A percentile compares a stretch with the other conserved stretches of the same genome.
phyloP scores from a whole-genome alignment of 495 filamentous ascomycete species.

The Daldinia bambusicola region DNA sequence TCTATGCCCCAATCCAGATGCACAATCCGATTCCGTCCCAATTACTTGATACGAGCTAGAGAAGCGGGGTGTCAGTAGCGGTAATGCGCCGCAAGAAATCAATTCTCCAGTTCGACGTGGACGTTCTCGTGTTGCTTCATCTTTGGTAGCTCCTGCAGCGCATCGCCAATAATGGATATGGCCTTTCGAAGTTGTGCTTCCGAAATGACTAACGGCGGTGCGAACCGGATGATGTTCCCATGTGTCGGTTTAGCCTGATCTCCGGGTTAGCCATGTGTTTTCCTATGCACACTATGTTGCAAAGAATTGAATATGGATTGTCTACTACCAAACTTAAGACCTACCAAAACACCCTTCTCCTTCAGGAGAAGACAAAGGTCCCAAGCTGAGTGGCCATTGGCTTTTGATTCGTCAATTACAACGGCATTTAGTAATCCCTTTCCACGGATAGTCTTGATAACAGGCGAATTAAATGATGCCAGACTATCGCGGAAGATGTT shows the following conservation, averaged over 20 bases:
- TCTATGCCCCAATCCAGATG: slow-evolving; percentile 21
- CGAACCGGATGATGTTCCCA: slow-evolving; percentile 96
- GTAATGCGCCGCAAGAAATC: slow-evolving; percentile 29
- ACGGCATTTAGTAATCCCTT: slow-evolving; percentile 97
- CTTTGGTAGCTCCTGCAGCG: slow-evolving; percentile 70
- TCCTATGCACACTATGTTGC: slow-evolving; percentile 20
- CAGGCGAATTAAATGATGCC: slow-evolving; percentile 71
- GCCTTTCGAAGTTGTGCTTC: slow-evolving; percentile 85
- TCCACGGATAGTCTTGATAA: slow-evolving; percentile 86
- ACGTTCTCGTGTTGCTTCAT: slow-evolving; percentile 45
- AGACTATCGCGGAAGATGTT: slow-evolving; percentile 86
- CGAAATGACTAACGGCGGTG: slow-evolving; percentile 86
- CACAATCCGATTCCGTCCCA: slow-evolving; percentile 15
- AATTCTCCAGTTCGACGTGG: slow-evolving; percentile 47
- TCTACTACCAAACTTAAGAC: slow-evolving; percentile 50
- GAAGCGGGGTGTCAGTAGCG: slow-evolving; percentile 33
- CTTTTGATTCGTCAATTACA: slow-evolving; percentile 91
- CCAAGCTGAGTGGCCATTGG: slow-evolving; percentile 91
- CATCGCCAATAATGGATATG: slow-evolving; percentile 77
- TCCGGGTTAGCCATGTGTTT: slow-evolving; percentile 46
- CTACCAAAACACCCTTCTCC: slow-evolving; percentile 91
- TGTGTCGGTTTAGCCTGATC: slow-evolving; percentile 96
- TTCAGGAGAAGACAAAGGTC: slow-evolving; percentile 96
- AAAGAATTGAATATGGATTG: slow-evolving; percentile 17
- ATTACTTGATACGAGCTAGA: slow-evolving; percentile 25